phyloP scores from a whole-genome alignment of 768 basidiomycete genomes.

The Rhodotorula paludigena region DNA sequence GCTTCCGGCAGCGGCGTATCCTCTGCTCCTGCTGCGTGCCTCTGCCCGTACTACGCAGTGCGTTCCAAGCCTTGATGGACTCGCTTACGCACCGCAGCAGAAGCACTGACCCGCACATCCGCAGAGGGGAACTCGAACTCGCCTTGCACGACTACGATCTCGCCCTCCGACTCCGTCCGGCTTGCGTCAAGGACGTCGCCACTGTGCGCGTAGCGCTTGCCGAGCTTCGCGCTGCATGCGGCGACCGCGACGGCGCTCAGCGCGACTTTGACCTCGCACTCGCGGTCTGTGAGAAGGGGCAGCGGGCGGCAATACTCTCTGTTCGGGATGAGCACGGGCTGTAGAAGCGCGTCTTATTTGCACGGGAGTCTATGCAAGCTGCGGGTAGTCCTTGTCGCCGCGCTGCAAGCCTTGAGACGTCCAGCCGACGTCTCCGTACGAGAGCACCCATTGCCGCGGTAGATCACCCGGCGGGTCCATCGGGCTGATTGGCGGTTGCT shows the following conservation, averaged over 20 bases:
- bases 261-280: slow-evolving; percentile 21
- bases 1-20: slow-evolving; percentile 1
- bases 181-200: slow-evolving; percentile 1
- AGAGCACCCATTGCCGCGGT: not conserved
- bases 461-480: not conserved
- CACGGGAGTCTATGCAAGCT: not conserved
- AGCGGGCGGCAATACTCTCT: not conserved
- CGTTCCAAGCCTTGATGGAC: not conserved
- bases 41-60: slow-evolving; percentile 13
- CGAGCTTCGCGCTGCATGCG: slow-evolving; percentile 15
- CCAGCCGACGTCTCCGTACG: not conserved
- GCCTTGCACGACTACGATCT: slow-evolving; percentile 23
- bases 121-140: slow-evolving; percentile 18
- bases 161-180: slow-evolving; percentile 5
- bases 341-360: not conserved
- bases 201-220: slow-evolving; percentile 8
- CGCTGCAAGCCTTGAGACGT: not conserved
- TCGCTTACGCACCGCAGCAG: not conserved
- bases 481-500: not conserved
- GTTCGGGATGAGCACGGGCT: not conserved
- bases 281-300: not conserved
- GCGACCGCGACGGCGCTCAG: slow-evolving; percentile 6
- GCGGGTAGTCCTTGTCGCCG: slow-evolving; percentile 22
- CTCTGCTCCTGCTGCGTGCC: slow-evolving; percentile 10
- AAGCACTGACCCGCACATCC: no score